Percentiles rank a stretch among this genome's conserved stretches.
phyloP scores from a whole-genome alignment of 2,329 filamentous ascomycete genomes.

The Trichoderma semiorbis region DNA sequence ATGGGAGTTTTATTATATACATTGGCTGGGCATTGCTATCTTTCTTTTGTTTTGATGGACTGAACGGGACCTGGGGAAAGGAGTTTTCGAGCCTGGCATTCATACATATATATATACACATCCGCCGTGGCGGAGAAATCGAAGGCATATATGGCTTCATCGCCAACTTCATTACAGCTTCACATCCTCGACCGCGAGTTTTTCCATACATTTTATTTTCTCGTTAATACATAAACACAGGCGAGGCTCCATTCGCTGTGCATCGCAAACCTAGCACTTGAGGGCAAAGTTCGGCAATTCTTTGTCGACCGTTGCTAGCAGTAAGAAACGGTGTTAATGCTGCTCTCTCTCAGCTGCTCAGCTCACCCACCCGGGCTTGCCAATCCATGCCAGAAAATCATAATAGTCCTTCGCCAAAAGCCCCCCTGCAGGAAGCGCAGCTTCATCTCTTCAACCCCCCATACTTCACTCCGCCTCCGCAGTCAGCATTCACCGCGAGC shows the following conservation, averaged over 20 bases:
- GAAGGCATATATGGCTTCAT: neutral
- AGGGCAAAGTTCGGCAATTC: neutral
- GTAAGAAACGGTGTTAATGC: neutral
- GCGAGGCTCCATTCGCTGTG: neutral
- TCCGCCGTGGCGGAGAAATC: neutral
- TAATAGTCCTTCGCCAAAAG: neutral
- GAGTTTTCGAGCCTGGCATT: neutral
- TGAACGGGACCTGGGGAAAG: neutral
- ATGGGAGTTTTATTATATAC: neutral
- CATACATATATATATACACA: neutral
- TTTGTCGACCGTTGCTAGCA: neutral
- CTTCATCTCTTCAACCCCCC: neutral
- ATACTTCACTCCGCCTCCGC: neutral
- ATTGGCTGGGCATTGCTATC: neutral
- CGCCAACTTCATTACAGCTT: neutral
- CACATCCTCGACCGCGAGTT: neutral
- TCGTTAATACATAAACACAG: neutral
- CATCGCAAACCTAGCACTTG: neutral
- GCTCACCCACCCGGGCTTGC: no score
- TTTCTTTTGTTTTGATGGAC: neutral
- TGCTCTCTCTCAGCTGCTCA: no score
- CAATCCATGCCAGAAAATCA: neutral
- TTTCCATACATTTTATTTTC: neutral
- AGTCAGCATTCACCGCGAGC: neutral
- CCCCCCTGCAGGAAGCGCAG: neutral